Conservation (phyloP, 2,329 filamentous ascomycete genomes). For the Coniochaeta sp. region DNA sequence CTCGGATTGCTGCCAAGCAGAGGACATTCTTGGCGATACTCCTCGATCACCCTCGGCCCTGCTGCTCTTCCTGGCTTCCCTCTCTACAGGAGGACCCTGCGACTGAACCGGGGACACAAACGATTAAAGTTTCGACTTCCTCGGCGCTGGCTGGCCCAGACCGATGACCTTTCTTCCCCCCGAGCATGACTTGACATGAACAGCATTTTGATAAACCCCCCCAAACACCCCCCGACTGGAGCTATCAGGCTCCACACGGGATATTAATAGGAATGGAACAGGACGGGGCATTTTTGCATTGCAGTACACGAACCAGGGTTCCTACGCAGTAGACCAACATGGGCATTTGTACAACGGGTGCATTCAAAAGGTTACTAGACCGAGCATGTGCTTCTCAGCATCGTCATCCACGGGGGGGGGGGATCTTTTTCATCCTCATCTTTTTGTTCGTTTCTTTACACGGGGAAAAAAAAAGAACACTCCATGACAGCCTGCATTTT, state of each 20-base stretch:
- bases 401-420: background rate
- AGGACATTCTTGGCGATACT: background rate
- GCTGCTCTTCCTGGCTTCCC: background rate
- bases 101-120: background rate
- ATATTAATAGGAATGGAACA: background rate
- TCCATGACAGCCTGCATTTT: background rate
- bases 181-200: background rate
- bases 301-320: background rate
- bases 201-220: background rate
- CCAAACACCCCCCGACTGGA: background rate
- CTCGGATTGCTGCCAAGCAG: background rate
- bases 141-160: background rate
- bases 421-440: background rate
- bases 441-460: background rate
- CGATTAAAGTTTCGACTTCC: background rate
- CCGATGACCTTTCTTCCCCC: too few species aligned
- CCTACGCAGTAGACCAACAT: background rate
- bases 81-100: background rate
- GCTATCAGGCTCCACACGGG: background rate
- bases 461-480: too few species aligned
- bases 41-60: too few species aligned
- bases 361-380: background rate
- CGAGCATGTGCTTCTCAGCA: background rate
- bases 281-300: background rate
- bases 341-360: background rate